Evolutionary conservation across 2,329 filamentous ascomycete genomes (phyloP).

Genomic region (Beauveria asiatica): DNA sequence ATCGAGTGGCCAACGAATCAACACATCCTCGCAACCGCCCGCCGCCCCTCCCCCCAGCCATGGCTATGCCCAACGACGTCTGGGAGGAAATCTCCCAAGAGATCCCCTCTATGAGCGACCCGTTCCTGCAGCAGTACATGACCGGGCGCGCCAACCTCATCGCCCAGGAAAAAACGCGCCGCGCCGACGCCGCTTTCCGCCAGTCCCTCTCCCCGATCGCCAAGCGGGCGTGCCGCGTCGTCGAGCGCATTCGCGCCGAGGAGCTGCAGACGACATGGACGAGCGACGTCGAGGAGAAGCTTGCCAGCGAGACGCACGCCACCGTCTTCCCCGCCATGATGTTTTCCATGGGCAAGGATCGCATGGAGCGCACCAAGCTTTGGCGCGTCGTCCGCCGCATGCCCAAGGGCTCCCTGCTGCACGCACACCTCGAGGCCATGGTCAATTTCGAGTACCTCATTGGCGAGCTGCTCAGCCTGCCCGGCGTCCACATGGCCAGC

Average conservation of each 20-base stretch:
- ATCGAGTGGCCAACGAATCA: not conserved
- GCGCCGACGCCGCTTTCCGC: slow-evolving; percentile 66
- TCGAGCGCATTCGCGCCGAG: slow-evolving; percentile 67
- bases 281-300: slow-evolving; percentile 58
- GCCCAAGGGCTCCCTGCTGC: slow-evolving; percentile 81
- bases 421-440: slow-evolving; percentile 88
- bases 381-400: slow-evolving; percentile 79
- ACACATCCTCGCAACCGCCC: not conserved
- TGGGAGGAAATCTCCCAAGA: slow-evolving; percentile 49
- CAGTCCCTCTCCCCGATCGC: slow-evolving; percentile 72
- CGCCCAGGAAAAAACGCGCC: slow-evolving; percentile 68
- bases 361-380: slow-evolving; percentile 74
- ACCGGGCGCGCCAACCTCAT: slow-evolving; percentile 68
- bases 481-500: slow-evolving; percentile 66
- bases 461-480: slow-evolving; percentile 58
- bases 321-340: slow-evolving; percentile 84
- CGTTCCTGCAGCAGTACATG: slow-evolving; percentile 77
- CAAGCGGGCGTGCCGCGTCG: slow-evolving; percentile 67
- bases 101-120: slow-evolving; percentile 54
- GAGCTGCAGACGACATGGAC: slow-evolving; percentile 75
- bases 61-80: slow-evolving; percentile 44
- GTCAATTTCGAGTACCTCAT: slow-evolving; percentile 78
- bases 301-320: slow-evolving; percentile 53
- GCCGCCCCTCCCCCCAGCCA: slow-evolving; percentile 15
- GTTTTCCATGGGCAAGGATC: slow-evolving; percentile 78